Conservation (phyloP, 345 rosid species). For the Sisymbrium irio region DNA sequence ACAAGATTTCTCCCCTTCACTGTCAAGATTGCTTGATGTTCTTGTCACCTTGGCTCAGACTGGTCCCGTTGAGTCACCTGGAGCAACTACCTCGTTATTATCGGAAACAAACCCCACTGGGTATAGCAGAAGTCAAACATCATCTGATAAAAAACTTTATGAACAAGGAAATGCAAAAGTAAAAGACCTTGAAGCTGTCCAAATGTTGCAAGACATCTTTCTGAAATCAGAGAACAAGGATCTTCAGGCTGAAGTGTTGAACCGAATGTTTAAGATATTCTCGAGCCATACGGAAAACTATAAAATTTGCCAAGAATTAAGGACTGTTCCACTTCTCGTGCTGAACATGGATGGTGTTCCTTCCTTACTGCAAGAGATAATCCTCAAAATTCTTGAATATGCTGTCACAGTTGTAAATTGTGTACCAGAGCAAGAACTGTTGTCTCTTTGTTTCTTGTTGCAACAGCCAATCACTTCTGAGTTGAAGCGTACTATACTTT, state of each 20-base stretch:
- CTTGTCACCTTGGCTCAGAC: constrained; percentile 84
- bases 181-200: constrained; percentile 98
- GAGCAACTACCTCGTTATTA: constrained; percentile 47
- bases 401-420: constrained; percentile 97
- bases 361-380: constrained; percentile 76
- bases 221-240: constrained; percentile 75
- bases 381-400: constrained; percentile 93
- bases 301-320: constrained; percentile 73
- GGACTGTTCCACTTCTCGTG: constrained; percentile 88
- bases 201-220: constrained; percentile 90
- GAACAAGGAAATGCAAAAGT: constrained; percentile 68
- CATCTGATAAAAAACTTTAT: constrained; percentile 48
- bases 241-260: constrained; percentile 89
- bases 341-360: constrained; percentile 92
- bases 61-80: constrained; percentile 60
- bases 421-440: constrained; percentile 95
- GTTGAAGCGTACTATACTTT: constrained; percentile 80
- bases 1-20: constrained; percentile 57
- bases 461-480: constrained; percentile 88
- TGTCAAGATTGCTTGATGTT: constrained; percentile 92
- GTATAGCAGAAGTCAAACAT: constrained; percentile 51
- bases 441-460: constrained; percentile 89
- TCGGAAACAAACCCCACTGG: constrained; percentile 49
- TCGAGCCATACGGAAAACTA: constrained; percentile 93
- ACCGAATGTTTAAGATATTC: constrained; percentile 91